Percentiles rank a stretch among this genome's conserved stretches.
Evolutionary conservation across 352 stramenopile genomes (phyloP).

Genomic region (Pilasporangium apinafurcum): DNA sequence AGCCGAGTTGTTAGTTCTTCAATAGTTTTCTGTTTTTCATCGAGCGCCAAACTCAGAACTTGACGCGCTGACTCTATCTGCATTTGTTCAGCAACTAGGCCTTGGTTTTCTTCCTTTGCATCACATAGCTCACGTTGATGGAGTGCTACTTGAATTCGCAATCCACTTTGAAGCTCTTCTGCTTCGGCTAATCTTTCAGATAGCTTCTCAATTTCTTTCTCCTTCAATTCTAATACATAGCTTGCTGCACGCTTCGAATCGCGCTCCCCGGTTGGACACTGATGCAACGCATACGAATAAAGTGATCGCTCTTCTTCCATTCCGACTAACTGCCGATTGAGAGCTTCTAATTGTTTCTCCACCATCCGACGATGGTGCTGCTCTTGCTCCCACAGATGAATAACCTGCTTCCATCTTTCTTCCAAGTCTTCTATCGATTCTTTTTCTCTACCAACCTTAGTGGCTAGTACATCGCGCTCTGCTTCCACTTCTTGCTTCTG

Average conservation of each 20-base stretch:
- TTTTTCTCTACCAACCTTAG: slow-evolving; percentile 43
- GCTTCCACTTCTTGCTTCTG: slow-evolving; percentile 23
- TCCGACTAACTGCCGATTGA: slow-evolving; percentile 21
- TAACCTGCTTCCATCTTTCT: slow-evolving; percentile 38
- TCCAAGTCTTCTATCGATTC: slow-evolving; percentile 49
- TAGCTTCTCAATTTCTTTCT: slow-evolving; percentile 33
- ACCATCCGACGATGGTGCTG: slow-evolving; percentile 21
- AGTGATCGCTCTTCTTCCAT: slow-evolving; percentile 50
- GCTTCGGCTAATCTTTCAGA: not conserved
- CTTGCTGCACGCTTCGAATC: slow-evolving; percentile 18
- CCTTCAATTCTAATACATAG: slow-evolving; percentile 44
- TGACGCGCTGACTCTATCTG: not conserved
- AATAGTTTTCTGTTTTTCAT: slow-evolving; percentile 4
- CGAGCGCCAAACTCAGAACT: not conserved
- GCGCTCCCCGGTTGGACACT: slow-evolving; percentile 22
- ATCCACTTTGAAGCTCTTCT: not conserved
- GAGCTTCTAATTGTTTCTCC: slow-evolving; percentile 28
- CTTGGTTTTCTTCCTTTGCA: slow-evolving; percentile 8
- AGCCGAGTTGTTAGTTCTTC: slow-evolving; percentile 13
- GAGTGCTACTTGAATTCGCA: slow-evolving; percentile 5
- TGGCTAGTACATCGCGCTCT: slow-evolving; percentile 10
- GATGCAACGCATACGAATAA: slow-evolving; percentile 33
- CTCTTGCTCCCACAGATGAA: slow-evolving; percentile 50
- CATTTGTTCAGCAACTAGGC: not conserved
- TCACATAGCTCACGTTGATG: slow-evolving; percentile 1